Base-by-base conservation (phyloP, 208 protist species). In the Sergeia podlipaevii region DNA sequence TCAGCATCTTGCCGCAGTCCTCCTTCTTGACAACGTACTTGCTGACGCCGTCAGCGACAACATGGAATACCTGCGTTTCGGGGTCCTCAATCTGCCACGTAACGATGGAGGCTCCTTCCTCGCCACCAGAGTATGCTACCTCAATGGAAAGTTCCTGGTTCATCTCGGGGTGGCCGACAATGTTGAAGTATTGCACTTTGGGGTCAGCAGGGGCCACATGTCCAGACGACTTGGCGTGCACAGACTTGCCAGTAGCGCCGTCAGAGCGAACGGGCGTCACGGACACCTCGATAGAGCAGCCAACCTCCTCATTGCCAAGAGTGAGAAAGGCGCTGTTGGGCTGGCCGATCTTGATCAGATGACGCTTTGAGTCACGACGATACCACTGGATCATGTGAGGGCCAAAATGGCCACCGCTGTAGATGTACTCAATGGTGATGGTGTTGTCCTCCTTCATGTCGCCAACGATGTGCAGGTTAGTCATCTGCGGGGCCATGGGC, bases 371-470 rank as follows among this genome's bases (percentile, higher is more conserved):
- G 53, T 86, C 70, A 30, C 72, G 75, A 58, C 85, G 83, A 74
- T 91, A 93, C 92, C 91, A 97, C 68, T 95, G 79, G 56, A 91
- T 82, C 60, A 86, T 70, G 60, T 90, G 82, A 17, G 69, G 55
- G 21, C 92, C 92, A 39, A 71, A 72, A 57, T 89, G 71, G 18
- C 89, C 89, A 48, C 89, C 89, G 37, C 64, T 73, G 70, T 95
- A 97, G 27, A 82, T 70, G 46, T 81, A 95, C 60, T 93, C 63
- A 26, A 92, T 60, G 26, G 74, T 77, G 32, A 97, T 60, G 10
- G 77, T 78, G 36, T 88, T 71, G 47, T 81, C 69, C 57, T 91
- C 89, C 33, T 72, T 36, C 49, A 92, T 42, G 29, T 80, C 57
- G 29, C 92, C 92, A 28, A 69, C 54, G 67, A 97, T 88, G 33